Conservation (phyloP, 2,329 filamentous ascomycete genomes). For the Cladosporium sp. region DNA sequence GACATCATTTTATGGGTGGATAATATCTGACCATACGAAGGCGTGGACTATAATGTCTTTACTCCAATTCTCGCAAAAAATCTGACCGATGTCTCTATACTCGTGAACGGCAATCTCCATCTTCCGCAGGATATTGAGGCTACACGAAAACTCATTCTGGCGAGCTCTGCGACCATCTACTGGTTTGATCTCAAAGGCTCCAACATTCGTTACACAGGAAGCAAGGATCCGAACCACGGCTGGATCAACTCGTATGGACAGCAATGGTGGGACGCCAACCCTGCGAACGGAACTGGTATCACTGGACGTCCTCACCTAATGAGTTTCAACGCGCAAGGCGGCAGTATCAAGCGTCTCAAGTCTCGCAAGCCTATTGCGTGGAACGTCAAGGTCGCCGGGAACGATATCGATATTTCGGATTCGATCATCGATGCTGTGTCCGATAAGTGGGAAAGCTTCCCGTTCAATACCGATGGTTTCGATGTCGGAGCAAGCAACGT, state of each 20-base stretch:
- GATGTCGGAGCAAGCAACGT: slow-evolving; percentile 31
- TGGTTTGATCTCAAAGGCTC: slow-evolving; percentile 39
- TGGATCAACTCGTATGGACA: slow-evolving; percentile 47
- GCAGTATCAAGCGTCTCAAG: slow-evolving; percentile 38
- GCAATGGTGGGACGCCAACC: slow-evolving; percentile 44
- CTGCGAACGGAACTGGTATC: slow-evolving; percentile 36
- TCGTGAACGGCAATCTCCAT: slow-evolving; percentile 42
- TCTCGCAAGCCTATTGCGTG: slow-evolving; percentile 43
- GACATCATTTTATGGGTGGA: not conserved
- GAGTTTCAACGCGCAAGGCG: slow-evolving; percentile 35
- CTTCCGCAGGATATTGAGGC: slow-evolving; percentile 38
- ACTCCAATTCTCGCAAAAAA: slow-evolving; percentile 37
- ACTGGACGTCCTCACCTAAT: slow-evolving; percentile 40
- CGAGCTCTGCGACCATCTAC: slow-evolving; percentile 30
- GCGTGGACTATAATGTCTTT: slow-evolving; percentile 42
- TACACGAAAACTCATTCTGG: slow-evolving; percentile 31
- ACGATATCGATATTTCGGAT: slow-evolving; percentile 39
- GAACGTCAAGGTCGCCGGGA: slow-evolving; percentile 38
- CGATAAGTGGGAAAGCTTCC: slow-evolving; percentile 34
- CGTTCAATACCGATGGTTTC: slow-evolving; percentile 41
- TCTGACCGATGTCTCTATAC: slow-evolving; percentile 41
- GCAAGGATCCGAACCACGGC: slow-evolving; percentile 35
- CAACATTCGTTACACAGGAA: slow-evolving; percentile 33
- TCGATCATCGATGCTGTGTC: slow-evolving; percentile 36
- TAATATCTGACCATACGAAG: slow-evolving; percentile 14